These are phyloP conservation scores for Dactylellina cionopaga DNA, from an alignment of 2,329 filamentous ascomycete genomes.

Conservation along the genomic window DNA sequence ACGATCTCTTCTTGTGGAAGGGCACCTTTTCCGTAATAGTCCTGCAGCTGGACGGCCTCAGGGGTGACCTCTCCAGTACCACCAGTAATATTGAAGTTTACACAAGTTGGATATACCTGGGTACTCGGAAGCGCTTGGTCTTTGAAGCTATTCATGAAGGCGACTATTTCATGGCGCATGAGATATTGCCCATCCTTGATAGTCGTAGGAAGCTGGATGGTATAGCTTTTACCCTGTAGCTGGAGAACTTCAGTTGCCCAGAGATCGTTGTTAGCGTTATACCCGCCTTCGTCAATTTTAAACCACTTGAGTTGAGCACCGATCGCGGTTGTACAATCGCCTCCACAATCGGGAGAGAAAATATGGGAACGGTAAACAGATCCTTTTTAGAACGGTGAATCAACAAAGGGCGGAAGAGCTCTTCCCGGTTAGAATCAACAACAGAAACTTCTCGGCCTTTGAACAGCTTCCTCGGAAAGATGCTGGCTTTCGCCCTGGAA, in stretches of 20 bases:
- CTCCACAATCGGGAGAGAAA: slow-evolving; percentile 8
- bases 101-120: slow-evolving; percentile 22
- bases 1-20: not conserved
- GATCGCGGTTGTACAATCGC: slow-evolving; percentile 4
- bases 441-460: too few species aligned
- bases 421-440: too few species aligned
- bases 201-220: slow-evolving; percentile 22
- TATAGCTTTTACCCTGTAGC: slow-evolving; percentile 15
- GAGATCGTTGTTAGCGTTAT: not conserved
- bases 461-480: too few species aligned
- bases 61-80: slow-evolving; percentile 7
- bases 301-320: slow-evolving; percentile 14
- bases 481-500: too few species aligned
- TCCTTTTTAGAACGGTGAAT: too few species aligned
- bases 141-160: not conserved
- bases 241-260: slow-evolving; percentile 21
- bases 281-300: slow-evolving; percentile 15
- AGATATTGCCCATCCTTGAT: slow-evolving; percentile 33
- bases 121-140: not conserved
- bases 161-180: slow-evolving; percentile 22
- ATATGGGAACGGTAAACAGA: too few species aligned
- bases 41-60: slow-evolving; percentile 5
- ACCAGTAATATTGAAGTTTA: slow-evolving; percentile 15
- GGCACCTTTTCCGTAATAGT: not conserved
- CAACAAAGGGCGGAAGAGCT: too few species aligned